Evolutionary conservation across 1,284 basidiomycete species (phyloP).

Genomic region (Puccinia coronata): DNA sequence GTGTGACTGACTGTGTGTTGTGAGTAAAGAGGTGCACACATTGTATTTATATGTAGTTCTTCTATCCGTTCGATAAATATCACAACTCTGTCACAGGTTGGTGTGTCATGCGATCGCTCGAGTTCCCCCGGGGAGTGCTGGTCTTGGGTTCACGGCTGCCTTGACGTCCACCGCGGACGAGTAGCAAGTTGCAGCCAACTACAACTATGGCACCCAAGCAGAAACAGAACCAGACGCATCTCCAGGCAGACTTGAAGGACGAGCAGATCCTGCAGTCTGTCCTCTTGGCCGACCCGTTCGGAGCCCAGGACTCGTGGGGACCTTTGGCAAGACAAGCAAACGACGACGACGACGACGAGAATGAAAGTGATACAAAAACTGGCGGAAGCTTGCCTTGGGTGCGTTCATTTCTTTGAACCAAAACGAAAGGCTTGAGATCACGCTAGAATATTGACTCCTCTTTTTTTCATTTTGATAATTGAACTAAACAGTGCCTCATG

Average conservation of each 20-base stretch:
- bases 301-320: constrained; percentile 38
- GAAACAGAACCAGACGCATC: constrained; percentile 4
- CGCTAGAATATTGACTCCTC: background rate
- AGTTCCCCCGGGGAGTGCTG: background rate
- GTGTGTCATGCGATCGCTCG: background rate
- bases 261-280: constrained; percentile 36
- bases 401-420: background rate
- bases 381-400: constrained; percentile 31
- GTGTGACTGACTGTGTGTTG: too few species aligned
- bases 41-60: too few species aligned
- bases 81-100: too few species aligned
- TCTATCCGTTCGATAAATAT: too few species aligned
- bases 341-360: constrained; percentile 32
- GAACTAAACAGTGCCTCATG: constrained; percentile 78
- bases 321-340: constrained; percentile 28
- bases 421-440: background rate
- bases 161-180: too few species aligned
- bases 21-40: too few species aligned
- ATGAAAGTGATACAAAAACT: background rate
- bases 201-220: constrained; percentile 39
- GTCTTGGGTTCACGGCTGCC: too few species aligned
- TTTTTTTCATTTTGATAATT: too few species aligned
- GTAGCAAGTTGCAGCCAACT: too few species aligned
- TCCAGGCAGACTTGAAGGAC: constrained; percentile 34
- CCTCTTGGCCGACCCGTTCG: constrained; percentile 41